Base-by-base conservation (phyloP, 192 early-diverging fungal genomes). In the Dispira simplex region DNA sequence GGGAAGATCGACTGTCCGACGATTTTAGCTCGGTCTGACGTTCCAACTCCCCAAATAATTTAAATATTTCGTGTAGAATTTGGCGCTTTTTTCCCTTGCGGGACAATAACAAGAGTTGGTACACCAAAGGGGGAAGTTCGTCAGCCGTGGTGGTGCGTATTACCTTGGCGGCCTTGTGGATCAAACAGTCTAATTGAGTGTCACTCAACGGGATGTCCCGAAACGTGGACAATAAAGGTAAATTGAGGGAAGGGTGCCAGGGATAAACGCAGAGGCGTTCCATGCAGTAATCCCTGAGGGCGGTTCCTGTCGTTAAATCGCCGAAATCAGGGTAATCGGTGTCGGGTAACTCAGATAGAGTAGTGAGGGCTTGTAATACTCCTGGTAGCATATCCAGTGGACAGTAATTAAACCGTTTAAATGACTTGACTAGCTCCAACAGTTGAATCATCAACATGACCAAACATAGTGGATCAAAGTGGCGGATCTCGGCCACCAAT, bases 51-150 rank as follows among this genome's bases (percentile, higher is more conserved):
- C 85, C 80, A 69, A 87, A 89, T 46, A 80, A 78, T 43, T 68
- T 72, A 8, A 80, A 69, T 5, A 85, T 75, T 8, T 81, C 79
- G 23, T 67, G 62, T 0, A 87, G 48, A 8, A 83, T 77, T 18
- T 77, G 44, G 23, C 75, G 77, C 71, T 81, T 80, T 46, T 77
- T 67, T 4, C 84, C 85, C 74, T 82, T 78, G 32, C 81, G 73
- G 21, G 81, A 77, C 18, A 90, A 69, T 27, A 85, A 66, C 20
- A 90, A 68, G 16, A 90, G 63, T 67, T 88, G 85, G 63, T 83
- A 85, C 14, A 84, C 73, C 67, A 88, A 67, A 1, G 84, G 75
- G 2, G 88, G 86, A 0, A 83, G 69, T 67, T 83, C 83, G 20
- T 62, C 59, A 11, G 43, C 14, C 4, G 23, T 45, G 18, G 46